Percentiles rank a stretch among this genome's conserved stretches.
Evolutionary conservation across 2,329 filamentous ascomycete genomes (phyloP).

Genomic region (Trichophyton mentagrophytes): DNA sequence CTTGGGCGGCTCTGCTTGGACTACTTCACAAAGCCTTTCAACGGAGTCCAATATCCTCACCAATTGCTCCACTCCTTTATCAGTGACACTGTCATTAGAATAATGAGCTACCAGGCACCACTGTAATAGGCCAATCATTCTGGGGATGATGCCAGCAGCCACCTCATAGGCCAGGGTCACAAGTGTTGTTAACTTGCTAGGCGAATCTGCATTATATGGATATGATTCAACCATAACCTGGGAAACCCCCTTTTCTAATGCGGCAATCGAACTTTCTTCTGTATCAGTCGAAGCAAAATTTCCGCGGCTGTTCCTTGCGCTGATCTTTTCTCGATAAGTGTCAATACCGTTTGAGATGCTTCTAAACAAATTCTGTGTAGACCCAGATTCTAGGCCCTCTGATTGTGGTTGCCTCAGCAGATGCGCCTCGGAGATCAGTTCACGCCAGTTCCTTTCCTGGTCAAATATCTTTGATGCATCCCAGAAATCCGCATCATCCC

Average conservation of each 20-base stretch:
- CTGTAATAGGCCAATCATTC: slow-evolving; percentile 9
- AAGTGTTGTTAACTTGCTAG: not conserved
- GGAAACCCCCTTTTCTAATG: not conserved
- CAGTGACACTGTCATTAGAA: slow-evolving; percentile 1
- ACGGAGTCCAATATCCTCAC: slow-evolving; percentile 6
- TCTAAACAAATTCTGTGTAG: slow-evolving; percentile 4
- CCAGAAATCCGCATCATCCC: slow-evolving; percentile 5
- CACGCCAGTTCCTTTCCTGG: slow-evolving; percentile 10
- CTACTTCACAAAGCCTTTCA: slow-evolving; percentile 7
- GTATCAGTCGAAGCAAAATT: not conserved
- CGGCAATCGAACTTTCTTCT: not conserved
- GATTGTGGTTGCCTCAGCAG: slow-evolving; percentile 1
- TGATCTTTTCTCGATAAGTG: slow-evolving; percentile 4
- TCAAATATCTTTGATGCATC: slow-evolving; percentile 7
- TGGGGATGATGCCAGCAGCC: slow-evolving; percentile 7
- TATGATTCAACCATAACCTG: not conserved
- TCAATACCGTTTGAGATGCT: slow-evolving; percentile 8
- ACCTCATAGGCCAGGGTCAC: not conserved
- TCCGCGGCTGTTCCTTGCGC: not conserved
- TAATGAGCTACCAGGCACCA: slow-evolving; percentile 12
- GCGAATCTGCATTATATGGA: not conserved
- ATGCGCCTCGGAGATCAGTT: slow-evolving; percentile 9
- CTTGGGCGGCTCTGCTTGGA: slow-evolving; percentile 5
- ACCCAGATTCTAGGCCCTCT: slow-evolving; percentile 2
- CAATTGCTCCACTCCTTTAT: slow-evolving; percentile 9